Conservation (phyloP, 148 eudicot genomes). For the Persicaria tinctoria region DNA sequence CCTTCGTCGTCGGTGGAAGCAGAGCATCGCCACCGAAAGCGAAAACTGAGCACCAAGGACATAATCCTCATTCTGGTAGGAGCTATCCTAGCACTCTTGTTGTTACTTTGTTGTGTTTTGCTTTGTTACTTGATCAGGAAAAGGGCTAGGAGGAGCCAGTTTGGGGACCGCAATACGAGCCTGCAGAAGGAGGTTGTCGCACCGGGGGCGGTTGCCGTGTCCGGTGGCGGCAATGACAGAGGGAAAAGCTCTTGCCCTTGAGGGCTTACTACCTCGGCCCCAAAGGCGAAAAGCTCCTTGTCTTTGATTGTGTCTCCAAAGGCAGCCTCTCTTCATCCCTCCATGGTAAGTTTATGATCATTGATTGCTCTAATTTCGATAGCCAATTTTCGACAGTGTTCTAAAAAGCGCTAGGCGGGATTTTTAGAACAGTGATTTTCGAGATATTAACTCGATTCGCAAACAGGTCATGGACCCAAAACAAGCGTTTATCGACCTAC, state of each 20-base stretch:
- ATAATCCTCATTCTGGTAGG: constrained; percentile 63
- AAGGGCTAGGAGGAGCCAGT: constrained; percentile 23
- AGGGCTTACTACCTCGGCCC: constrained; percentile 88
- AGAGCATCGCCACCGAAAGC: constrained; percentile 12
- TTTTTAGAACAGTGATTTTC: no score
- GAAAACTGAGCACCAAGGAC: constrained; percentile 44
- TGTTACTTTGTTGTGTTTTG: constrained; percentile 52
- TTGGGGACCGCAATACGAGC: constrained; percentile 17
- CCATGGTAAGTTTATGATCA: constrained; percentile 47
- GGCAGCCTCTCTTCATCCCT: constrained; percentile 87
- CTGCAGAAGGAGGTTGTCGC: constrained; percentile 15
- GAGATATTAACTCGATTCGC: no score
- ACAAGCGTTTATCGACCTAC: constrained; percentile 59
- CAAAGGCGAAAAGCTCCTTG: constrained; percentile 90
- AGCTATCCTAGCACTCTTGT: constrained; percentile 37
- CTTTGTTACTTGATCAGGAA: constrained; percentile 58
- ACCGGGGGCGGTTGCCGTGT: constrained; percentile 10
- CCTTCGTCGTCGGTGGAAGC: constrained; percentile 10
- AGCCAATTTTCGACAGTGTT: no score
- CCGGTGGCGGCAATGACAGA: constrained; percentile 35
- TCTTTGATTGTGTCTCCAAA: constrained; percentile 63
- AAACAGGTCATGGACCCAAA: constrained; percentile 78
- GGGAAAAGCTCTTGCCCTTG: constrained; percentile 79
- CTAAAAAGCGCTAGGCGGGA: no score
- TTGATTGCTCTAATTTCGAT: neutral